Conservation (phyloP, 164 flowering plant species). For the Vitis rotundifolia region DNA sequence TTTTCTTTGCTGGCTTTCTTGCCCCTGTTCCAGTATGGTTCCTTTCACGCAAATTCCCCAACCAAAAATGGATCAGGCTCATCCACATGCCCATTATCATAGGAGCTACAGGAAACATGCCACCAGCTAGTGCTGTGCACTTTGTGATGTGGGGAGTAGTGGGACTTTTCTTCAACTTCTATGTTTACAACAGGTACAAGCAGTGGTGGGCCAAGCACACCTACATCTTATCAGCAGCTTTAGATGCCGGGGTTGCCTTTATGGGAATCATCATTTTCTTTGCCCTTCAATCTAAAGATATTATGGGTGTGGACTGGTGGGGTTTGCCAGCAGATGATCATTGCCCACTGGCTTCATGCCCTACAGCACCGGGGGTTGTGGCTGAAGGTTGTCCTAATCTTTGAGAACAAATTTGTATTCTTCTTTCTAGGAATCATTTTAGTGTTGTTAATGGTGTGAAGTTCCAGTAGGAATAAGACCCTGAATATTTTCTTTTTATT, state of each 20-base stretch:
- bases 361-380: conserved; percentile 60
- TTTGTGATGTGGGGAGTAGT: conserved; percentile 47
- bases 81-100: conserved; percentile 69
- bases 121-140: conserved; percentile 57
- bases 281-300: conserved; percentile 36
- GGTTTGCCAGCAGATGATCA: conserved; percentile 46
- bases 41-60: conserved; percentile 34
- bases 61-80: conserved; percentile 51
- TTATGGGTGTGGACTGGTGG: conserved; percentile 65
- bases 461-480: too few relatives aligned
- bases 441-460: too few relatives aligned
- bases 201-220: conserved; percentile 82
- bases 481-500: too few relatives aligned
- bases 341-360: conserved; percentile 67
- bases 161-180: conserved; percentile 60
- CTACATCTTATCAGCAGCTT: conserved; percentile 63
- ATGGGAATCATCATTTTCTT: conserved; percentile 45
- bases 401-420: neutral
- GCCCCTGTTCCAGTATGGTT: conserved; percentile 53
- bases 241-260: conserved; percentile 76
- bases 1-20: conserved; percentile 47
- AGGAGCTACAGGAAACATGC: conserved; percentile 37
- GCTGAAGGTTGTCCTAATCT: conserved; percentile 58
- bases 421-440: too few relatives aligned
- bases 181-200: conserved; percentile 45